Base-by-base conservation (phyloP, 495 filamentous ascomycete species). In the Thermothielavioides terrestris region DNA sequence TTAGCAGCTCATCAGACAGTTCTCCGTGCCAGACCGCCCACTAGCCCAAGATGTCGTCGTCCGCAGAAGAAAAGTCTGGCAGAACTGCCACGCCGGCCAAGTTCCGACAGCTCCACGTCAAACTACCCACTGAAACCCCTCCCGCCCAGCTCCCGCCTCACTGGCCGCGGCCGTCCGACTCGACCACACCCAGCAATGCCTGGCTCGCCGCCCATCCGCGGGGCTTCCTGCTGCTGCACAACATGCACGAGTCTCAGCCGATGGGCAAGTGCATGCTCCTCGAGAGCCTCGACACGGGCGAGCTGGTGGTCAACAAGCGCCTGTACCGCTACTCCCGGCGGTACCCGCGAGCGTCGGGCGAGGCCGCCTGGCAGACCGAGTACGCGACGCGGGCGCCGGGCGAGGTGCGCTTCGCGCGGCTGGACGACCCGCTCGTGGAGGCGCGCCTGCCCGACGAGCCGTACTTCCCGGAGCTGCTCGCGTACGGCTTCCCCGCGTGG, bases 151-250 rank as follows among this genome's bases (percentile, higher is more conserved):
- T n/a, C n/a, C n/a, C n/a, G n/a, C n/a, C n/a, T n/a, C n/a, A n/a
- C n/a, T n/a, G n/a, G n/a, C n/a, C n/a, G n/a, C n/a, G n/a, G n/a
- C n/a, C n/a, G n/a, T n/a, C n/a, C n/a, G n/a, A n/a, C n/a, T n/a
- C n/a, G n/a, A 46, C 1, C 10, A 15, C 1, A 12, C 14, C 26
- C 0, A 39, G 35, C 35, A 15, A 41, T 8, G 8, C 1, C 8
- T 52, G 49, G 49, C 35, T 52, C 1, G 25, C 40, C 25, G 14
- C 6, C 10, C 50, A 46, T 36, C 6, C 26, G 14, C 20, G 14
- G 0, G 53, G 53, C 8, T 55, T 55, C 27, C 36, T 51, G 3
- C 37, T 51, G n/a, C 45, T 50, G 32, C 21, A 40, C 18, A 40
- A 46, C 26, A 25, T 51, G 15, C 6, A 25, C 10, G 18, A 20